A percentile compares a stretch with the other conserved stretches of the same genome.
phyloP scores from a whole-genome alignment of 192 early-diverging fungal species.

The Mortierella hygrophila region DNA sequence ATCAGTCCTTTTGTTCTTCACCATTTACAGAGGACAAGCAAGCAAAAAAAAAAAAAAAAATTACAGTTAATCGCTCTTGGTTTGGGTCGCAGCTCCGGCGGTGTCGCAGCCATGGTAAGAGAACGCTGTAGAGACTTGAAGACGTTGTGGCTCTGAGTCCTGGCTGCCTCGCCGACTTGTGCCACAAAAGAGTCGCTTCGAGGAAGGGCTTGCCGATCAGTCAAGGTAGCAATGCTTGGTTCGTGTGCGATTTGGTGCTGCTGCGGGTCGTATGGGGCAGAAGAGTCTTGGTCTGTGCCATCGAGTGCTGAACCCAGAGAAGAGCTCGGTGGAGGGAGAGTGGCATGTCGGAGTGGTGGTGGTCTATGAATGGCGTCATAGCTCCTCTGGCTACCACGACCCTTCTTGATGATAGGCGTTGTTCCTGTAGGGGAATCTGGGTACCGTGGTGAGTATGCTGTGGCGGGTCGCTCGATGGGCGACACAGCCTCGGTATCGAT shows the following conservation, averaged over 20 bases:
- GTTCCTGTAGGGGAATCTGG: slow-evolving; percentile 19
- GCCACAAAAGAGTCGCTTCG: neutral
- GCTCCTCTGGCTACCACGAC: slow-evolving; percentile 14
- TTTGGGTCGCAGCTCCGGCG: neutral
- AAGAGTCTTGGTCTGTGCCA: neutral
- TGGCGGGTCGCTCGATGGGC: neutral
- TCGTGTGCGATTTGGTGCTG: neutral
- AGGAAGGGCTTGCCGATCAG: neutral
- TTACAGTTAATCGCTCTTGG: slow-evolving; percentile 24
- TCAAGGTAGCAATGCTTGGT: neutral
- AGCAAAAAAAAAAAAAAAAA: neutral
- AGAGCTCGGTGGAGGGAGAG: neutral
- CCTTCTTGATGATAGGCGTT: slow-evolving; percentile 24
- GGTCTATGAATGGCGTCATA: slow-evolving; percentile 25
- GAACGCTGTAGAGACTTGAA: slow-evolving; percentile 8
- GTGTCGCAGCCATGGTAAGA: neutral
- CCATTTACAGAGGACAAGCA: neutral
- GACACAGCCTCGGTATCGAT: neutral
- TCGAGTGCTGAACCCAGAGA: neutral
- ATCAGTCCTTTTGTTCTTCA: neutral
- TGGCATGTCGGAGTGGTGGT: neutral
- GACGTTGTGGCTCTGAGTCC: neutral
- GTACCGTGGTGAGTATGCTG: neutral
- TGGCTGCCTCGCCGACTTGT: slow-evolving; percentile 14
- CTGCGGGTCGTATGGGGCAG: neutral